Evolutionary conservation across 495 filamentous ascomycete species (phyloP).

Genomic region (Neurospora sp.): DNA sequence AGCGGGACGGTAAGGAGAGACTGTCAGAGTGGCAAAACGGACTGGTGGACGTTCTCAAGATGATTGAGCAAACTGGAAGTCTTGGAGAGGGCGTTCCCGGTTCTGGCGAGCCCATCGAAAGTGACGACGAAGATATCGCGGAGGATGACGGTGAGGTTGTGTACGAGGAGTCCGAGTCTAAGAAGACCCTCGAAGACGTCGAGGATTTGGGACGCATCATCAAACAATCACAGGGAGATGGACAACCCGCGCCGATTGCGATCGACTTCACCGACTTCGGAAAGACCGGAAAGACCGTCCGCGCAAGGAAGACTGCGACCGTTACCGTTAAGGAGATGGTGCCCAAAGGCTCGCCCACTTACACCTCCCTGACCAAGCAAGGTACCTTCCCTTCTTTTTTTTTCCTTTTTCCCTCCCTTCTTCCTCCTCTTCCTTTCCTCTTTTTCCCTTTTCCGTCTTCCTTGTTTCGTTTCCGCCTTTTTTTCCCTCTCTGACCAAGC

Average conservation of each 20-base stretch:
- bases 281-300: slow-evolving; percentile 31
- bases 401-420: too few relatives aligned
- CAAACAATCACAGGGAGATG: slow-evolving; percentile 34
- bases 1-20: slow-evolving; percentile 52
- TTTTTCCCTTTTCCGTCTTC: too few relatives aligned
- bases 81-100: slow-evolving; percentile 73
- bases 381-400: slow-evolving; percentile 27
- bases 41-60: slow-evolving; percentile 57
- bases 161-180: slow-evolving; percentile 32
- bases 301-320: slow-evolving; percentile 30
- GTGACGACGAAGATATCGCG: slow-evolving; percentile 58
- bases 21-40: slow-evolving; percentile 70
- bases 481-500: slow-evolving; percentile 64
- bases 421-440: too few relatives aligned
- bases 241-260: slow-evolving; percentile 45
- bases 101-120: slow-evolving; percentile 74
- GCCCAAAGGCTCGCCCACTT: slow-evolving; percentile 76
- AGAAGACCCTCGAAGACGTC: slow-evolving; percentile 54
- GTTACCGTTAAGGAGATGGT: slow-evolving; percentile 78
- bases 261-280: slow-evolving; percentile 75
- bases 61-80: slow-evolving; percentile 48
- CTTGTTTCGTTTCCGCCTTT: too few relatives aligned
- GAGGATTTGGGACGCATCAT: slow-evolving; percentile 72
- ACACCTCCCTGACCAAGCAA: slow-evolving; percentile 83
- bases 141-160: slow-evolving; percentile 52